Evolutionary conservation across 495 filamentous ascomycete species (phyloP).

Genomic region (Apodospora peruviana): DNA sequence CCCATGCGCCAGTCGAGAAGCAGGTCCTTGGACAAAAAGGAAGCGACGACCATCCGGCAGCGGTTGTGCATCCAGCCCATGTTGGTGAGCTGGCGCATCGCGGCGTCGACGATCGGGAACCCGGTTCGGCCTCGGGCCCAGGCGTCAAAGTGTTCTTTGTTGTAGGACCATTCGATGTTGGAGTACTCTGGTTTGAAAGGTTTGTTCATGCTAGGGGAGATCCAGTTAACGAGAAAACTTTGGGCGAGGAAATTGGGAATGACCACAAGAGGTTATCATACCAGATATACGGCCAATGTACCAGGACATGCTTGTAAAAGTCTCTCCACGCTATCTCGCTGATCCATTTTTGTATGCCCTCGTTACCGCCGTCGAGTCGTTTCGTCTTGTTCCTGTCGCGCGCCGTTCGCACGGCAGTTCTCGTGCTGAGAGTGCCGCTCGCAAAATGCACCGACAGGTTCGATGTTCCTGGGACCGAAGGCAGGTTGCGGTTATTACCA

Average conservation of each 20-base stretch:
- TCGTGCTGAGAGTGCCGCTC: conserved; percentile 67
- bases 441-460: conserved; percentile 76
- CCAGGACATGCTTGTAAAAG: conserved; percentile 87
- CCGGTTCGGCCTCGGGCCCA: conserved; percentile 80
- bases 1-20: conserved; percentile 88
- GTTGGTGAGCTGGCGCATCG: conserved; percentile 74
- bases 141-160: conserved; percentile 57
- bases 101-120: conserved; percentile 84
- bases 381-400: conserved; percentile 61
- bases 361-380: conserved; percentile 61
- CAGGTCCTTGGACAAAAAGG: conserved; percentile 82
- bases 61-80: conserved; percentile 88
- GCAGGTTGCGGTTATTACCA: conserved; percentile 53
- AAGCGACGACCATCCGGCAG: conserved; percentile 80
- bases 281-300: conserved; percentile 85
- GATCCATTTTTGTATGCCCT: conserved; percentile 73
- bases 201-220: conserved; percentile 70
- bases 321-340: conserved; percentile 88
- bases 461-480: conserved; percentile 58
- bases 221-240: conserved; percentile 6
- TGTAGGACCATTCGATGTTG: conserved; percentile 78
- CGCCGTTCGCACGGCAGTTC: conserved; percentile 66
- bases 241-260: conserved; percentile 3
- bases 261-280: too few species aligned
- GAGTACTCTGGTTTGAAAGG: conserved; percentile 86